Percentiles rank a stretch among this genome's conserved stretches.
phyloP scores from a whole-genome alignment of 2,329 filamentous ascomycete genomes.

The Cadophora sp. region DNA sequence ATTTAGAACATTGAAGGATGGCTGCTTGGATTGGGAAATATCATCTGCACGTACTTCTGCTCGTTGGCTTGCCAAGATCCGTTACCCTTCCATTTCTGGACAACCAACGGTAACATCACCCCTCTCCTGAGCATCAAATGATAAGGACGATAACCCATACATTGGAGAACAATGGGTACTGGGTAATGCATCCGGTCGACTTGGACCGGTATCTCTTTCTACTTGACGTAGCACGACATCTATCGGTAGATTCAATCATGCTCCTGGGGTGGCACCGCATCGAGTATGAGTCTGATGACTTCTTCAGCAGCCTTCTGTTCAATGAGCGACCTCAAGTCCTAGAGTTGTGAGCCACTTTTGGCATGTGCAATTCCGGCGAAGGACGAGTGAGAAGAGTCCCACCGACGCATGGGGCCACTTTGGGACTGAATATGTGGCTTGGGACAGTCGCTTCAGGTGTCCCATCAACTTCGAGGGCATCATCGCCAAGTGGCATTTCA shows the following conservation, averaged over 20 bases:
- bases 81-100: neutral
- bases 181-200: neutral
- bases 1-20: neutral
- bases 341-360: neutral
- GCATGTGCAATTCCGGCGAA: neutral
- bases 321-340: neutral
- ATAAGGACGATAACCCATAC: neutral
- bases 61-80: neutral
- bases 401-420: too few species aligned
- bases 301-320: neutral
- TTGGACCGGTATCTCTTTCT: neutral
- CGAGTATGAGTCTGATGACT: conserved; percentile 2
- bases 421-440: too few species aligned
- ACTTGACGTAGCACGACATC: neutral
- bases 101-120: neutral
- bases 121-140: too few species aligned
- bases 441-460: too few species aligned
- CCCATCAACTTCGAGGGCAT: too few species aligned
- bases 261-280: neutral
- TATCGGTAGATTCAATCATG: neutral
- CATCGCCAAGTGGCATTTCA: too few species aligned
- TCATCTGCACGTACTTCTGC: neutral
- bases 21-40: neutral
- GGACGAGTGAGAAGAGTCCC: neutral
- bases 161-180: neutral